phyloP scores from a whole-genome alignment of 371 early-diverging fungal species.

The Enterospora canceri region DNA sequence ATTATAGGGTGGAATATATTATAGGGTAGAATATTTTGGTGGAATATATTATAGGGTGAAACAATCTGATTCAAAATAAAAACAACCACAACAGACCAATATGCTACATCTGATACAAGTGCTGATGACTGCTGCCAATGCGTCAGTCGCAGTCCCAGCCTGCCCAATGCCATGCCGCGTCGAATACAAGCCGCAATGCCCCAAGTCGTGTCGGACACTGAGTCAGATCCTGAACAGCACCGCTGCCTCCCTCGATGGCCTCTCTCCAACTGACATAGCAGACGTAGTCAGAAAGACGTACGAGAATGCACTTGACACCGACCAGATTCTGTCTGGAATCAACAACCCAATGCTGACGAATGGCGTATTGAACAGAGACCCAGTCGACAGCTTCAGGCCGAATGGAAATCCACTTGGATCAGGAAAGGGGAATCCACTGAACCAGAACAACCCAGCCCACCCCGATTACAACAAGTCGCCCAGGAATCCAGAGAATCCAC shows the following conservation, averaged over 20 bases:
- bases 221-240: neutral
- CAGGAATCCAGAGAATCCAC: neutral
- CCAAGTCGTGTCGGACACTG: neutral
- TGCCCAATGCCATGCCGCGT: neutral
- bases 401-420: neutral
- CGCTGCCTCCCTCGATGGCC: neutral
- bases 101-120: neutral
- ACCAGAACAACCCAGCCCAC: neutral
- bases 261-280: neutral
- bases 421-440: neutral
- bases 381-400: neutral
- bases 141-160: neutral
- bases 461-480: neutral
- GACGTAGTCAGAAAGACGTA: neutral
- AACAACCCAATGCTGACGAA: neutral
- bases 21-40: neutral
- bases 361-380: neutral
- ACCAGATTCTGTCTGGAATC: neutral
- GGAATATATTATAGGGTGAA: too few species aligned
- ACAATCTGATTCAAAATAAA: neutral
- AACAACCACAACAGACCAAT: neutral
- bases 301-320: neutral
- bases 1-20: constrained; percentile 63
- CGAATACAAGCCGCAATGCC: neutral
- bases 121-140: neutral